Base-by-base conservation (phyloP, 2,329 filamentous ascomycete species). In the Bisporella sp. region DNA sequence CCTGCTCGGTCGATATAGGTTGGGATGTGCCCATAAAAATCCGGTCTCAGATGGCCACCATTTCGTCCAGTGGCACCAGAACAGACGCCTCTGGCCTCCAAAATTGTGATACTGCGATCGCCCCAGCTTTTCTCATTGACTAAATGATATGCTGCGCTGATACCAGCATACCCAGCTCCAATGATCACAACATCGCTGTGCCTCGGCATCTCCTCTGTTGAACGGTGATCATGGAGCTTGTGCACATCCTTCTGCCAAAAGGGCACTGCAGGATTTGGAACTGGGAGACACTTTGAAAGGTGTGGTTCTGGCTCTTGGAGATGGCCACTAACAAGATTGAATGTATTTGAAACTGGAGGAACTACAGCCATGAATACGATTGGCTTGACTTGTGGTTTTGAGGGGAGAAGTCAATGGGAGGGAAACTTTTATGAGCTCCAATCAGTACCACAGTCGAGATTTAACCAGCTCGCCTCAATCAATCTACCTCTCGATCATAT, bases 51-150 rank as follows among this genome's bases (percentile, higher is more conserved):
- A 43, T 43, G 41, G 1, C 69, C 69, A 28, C 72, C 71, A 5
- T 72, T 56, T 49, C 59, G 49, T 28, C 56, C 56, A 5, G 71
- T 73, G 2, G 72, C 72, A 4, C 71, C 71, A 12, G 68, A 73
- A 50, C 70, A 72, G 1, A 63, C 64, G 48, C 66, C 59, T 28
- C 70, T 57, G 1, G 69, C 69, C 51, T 73, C 71, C 5, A 73
- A 58, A 21, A 73, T 65, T n/a, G 71, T 65, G 0, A 64, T 66
- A 0, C 35, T 11, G 4, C 61, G 62, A 5, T 57, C 54, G 50
- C 35, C 52, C 45, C 29, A 47, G 6, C 30, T 57, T 31, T 49
- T 35, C 12, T 57, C 56, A 1, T 62, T 63, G 9, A 69, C 52
- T 2, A 73, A 47, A 46, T 58, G 52, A 41, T 59, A 58, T n/a